Base-by-base conservation (phyloP, 2,329 filamentous ascomycete genomes). In the Verticillium dahliae region DNA sequence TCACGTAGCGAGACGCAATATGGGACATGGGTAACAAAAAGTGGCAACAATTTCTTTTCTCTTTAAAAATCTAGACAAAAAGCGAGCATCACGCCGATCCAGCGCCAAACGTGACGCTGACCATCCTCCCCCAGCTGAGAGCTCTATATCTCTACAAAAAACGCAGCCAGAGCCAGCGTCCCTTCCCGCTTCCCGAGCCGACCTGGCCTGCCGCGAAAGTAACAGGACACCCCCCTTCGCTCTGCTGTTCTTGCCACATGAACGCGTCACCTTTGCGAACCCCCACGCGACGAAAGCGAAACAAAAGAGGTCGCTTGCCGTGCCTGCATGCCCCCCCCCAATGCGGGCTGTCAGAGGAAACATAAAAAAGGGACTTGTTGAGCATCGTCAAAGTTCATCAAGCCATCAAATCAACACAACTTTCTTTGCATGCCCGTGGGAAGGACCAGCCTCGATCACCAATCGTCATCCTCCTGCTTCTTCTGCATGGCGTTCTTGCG, bases 401-500 rank as follows among this genome's bases (percentile, higher is more conserved):
- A 52, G 45, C 45, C 45, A 52, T 52, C 45, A 52, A 27, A 52
- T 22, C 45, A 22, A 4, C 45, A 52, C 45, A 27, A 52, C 22
- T 18, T 52, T 52, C 22, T 18, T 52, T 52, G 22, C 45, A 13
- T 52, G 45, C 18, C 45, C 27, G 22, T 18, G 18, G n/a, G 22
- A n/a, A 7, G 45, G 45, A 10, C 27, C 54, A 35, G 22, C 45
- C 34, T 59, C 60, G 56, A 59, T 68, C 69, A 90, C 88, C 88
- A 90, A 70, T 91, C 86, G 56, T 90, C 87, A 18, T 90, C 86
- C 22, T 88, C 84, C 61, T 85, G 80, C 73, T 85, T 85, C 69
- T 83, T 85, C 69, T 88, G 86, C 88, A 92, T 91, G 6, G 89
- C 89, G 66, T 85, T 87, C 78, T 93, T 89, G 68, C 91, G 81